A percentile compares a stretch with the other conserved stretches of the same genome.
phyloP scores from a whole-genome alignment of 257 asterid species.

The Nicotiana sylvestris region DNA sequence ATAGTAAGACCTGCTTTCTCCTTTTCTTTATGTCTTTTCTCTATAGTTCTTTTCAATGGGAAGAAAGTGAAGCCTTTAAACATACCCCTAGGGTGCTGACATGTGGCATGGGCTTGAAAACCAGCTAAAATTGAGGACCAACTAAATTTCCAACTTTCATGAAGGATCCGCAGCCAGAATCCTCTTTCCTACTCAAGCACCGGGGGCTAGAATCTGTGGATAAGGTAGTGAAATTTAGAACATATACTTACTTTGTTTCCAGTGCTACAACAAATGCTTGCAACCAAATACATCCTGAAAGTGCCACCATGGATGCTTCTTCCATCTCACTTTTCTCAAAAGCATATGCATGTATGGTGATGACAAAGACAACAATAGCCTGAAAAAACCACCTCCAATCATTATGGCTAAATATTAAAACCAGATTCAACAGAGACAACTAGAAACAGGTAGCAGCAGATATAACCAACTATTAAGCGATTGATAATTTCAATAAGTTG shows the following conservation, averaged over 20 bases:
- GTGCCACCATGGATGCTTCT: constrained; percentile 96
- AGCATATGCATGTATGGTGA: constrained; percentile 82
- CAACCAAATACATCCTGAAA: constrained; percentile 98
- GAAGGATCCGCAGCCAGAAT: background rate
- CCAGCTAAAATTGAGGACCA: constrained; percentile 6
- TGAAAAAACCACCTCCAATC: constrained; percentile 30
- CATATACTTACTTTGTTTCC: constrained; percentile 78
- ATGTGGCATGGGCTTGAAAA: background rate
- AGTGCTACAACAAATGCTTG: constrained; percentile 94
- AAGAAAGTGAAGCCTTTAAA: background rate
- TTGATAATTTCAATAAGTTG: background rate
- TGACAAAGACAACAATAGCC: constrained; percentile 94
- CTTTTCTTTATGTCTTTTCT: background rate
- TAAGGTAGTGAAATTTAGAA: constrained; percentile 8
- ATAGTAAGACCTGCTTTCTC: background rate
- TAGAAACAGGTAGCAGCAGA: background rate
- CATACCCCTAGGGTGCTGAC: background rate
- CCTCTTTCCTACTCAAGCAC: constrained; percentile 6
- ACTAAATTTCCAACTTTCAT: background rate
- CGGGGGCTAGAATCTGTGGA: background rate
- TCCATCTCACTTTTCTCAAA: constrained; percentile 97
- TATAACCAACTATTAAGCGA: background rate
- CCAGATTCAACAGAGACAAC: background rate
- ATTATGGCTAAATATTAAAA: background rate
- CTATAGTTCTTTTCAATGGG: background rate